These are phyloP conservation scores for Neonectria coccinea DNA, from an alignment of 2,329 filamentous ascomycete species.

Conservation along the genomic window DNA sequence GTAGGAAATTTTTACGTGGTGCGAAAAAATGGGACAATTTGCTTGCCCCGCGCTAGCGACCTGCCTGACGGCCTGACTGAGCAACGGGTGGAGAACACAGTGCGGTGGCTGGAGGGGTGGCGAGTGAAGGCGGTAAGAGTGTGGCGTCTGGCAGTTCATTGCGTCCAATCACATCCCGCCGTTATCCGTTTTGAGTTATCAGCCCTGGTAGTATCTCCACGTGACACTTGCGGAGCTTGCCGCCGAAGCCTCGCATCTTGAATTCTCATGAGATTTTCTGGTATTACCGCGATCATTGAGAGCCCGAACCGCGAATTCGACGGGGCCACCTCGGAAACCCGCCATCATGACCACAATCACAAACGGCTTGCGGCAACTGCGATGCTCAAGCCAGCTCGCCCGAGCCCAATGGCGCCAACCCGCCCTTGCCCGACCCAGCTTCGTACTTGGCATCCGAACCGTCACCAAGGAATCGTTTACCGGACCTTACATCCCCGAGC, in stretches of 20 bases:
- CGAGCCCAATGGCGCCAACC: conserved; percentile 48
- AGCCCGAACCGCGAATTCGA: conserved; percentile 40
- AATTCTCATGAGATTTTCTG: conserved; percentile 45
- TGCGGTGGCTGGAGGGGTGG: conserved; percentile 37
- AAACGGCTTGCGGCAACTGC: conserved; percentile 51
- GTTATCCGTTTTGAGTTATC: background rate
- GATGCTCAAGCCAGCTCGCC: conserved; percentile 49
- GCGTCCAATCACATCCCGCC: conserved; percentile 1
- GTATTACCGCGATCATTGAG: conserved; percentile 37
- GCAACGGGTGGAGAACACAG: conserved; percentile 32
- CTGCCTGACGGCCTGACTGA: conserved; percentile 41
- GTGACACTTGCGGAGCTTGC: conserved; percentile 39
- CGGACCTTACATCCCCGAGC: conserved; percentile 19
- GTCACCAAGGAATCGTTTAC: conserved; percentile 42
- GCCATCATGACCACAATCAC: conserved; percentile 52
- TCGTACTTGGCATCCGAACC: conserved; percentile 45
- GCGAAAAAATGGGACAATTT: conserved; percentile 44
- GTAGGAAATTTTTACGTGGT: conserved; percentile 51
- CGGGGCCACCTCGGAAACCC: conserved; percentile 40
- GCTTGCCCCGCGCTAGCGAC: conserved; percentile 51
- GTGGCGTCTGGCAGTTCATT: conserved; percentile 27
- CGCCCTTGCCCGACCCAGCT: conserved; percentile 38
- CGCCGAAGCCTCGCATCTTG: conserved; percentile 25
- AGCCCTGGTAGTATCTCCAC: conserved; percentile 36
- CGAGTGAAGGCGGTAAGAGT: conserved; percentile 28